Conservation (phyloP, 345 rosid species). For the Brassica nigra region DNA sequence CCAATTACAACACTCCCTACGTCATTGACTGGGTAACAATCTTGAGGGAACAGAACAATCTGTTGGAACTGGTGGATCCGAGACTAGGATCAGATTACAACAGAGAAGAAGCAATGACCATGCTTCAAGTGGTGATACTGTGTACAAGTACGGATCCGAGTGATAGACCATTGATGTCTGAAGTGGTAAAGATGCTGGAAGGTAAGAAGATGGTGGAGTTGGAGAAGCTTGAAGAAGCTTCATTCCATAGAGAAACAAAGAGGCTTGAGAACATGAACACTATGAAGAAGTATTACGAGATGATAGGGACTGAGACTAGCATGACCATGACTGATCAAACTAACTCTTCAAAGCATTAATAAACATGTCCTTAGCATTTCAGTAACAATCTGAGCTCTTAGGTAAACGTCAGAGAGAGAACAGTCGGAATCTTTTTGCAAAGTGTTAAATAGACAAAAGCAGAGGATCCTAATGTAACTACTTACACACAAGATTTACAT, state of each 20-base stretch:
- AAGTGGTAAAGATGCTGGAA: conserved; percentile 58
- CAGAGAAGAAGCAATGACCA: conserved; percentile 42
- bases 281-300: conserved; percentile 39
- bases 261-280: conserved; percentile 18
- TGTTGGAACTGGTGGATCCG: conserved; percentile 49
- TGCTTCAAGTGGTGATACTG: conserved; percentile 48
- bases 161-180: conserved; percentile 52
- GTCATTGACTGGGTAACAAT: conserved; percentile 45
- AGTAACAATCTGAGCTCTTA: conserved; percentile 24
- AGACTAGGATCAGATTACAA: conserved; percentile 45
- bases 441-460: conserved; percentile 36
- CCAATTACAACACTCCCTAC: conserved; percentile 28
- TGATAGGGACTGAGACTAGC: conserved; percentile 2
- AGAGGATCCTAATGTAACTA: conserved; percentile 42
- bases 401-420: conserved; percentile 29
- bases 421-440: background rate
- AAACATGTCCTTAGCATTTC: conserved; percentile 7
- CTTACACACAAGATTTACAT: conserved; percentile 41
- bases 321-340: conserved; percentile 13
- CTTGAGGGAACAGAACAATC: conserved; percentile 43
- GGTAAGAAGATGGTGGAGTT: conserved; percentile 38
- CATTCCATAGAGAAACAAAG: conserved; percentile 13
- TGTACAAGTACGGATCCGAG: conserved; percentile 39
- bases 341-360: conserved; percentile 14
- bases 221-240: conserved; percentile 29